Evolutionary conservation across 495 filamentous ascomycete genomes (phyloP).

Genomic region (Neurospora intermedia): DNA sequence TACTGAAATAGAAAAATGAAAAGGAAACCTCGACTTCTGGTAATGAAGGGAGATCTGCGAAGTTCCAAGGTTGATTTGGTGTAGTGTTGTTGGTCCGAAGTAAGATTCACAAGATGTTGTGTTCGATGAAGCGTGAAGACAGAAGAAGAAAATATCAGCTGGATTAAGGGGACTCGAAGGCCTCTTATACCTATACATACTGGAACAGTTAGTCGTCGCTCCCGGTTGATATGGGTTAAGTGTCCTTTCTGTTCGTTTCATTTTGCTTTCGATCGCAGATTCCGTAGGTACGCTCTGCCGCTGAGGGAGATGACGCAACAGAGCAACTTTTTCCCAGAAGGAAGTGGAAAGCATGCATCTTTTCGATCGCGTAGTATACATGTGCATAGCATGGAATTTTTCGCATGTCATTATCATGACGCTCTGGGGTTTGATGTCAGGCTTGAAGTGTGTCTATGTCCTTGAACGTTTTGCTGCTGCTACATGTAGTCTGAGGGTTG

Average conservation of each 20-base stretch:
- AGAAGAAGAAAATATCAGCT: fast-evolving
- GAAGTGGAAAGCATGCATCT: neutral
- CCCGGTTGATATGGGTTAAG: neutral
- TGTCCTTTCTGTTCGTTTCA: neutral
- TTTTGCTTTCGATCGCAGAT: neutral
- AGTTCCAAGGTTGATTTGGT: neutral
- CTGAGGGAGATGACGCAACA: neutral
- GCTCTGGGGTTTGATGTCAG: neutral
- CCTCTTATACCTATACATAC: fast-evolving
- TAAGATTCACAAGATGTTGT: neutral
- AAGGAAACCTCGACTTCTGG: too few species aligned
- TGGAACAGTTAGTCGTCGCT: neutral
- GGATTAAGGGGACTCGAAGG: neutral
- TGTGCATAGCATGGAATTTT: neutral
- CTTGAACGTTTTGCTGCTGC: neutral
- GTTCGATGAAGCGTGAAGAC: neutral
- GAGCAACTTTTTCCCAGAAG: neutral
- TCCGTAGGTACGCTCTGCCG: neutral
- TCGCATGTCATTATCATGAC: neutral
- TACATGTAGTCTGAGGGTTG: too few species aligned
- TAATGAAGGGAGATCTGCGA: too few species aligned
- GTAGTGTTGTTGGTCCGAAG: neutral
- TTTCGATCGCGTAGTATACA: neutral
- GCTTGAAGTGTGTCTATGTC: neutral
- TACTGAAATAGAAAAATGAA: neutral